Base-by-base conservation (phyloP, 2,329 filamentous ascomycete species). In the Tolypocladium tropicale region DNA sequence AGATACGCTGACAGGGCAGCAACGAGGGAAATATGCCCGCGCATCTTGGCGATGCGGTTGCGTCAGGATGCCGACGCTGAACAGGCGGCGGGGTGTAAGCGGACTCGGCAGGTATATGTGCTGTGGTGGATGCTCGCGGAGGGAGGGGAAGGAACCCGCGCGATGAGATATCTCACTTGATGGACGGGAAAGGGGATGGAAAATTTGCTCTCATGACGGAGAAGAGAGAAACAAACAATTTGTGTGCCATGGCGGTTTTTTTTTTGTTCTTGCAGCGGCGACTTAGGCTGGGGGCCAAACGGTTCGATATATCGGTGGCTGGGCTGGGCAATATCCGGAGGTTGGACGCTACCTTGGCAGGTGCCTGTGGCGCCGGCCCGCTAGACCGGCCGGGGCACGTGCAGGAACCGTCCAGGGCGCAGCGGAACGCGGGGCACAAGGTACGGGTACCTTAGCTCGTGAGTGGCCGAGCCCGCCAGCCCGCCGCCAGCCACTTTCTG, bases 1-100 rank as follows among this genome's bases (percentile, higher is more conserved):
- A 66, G 58, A 54, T 61, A 64, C 46, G 64, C 62, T 23, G 67
- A 62, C 36, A 72, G 64, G 48, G 65, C 64, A 58, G 70, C 56
- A 53, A 69, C 55, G 34, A 72, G 43, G 32, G 65, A 59, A 51
- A 67, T 54, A 33, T 60, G 62, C 49, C 61, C 60, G 46, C 66
- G 70, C 70, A 72, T 72, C 54, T 62, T 64, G 64, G 54, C 16
- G 50, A 56, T 53, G 56, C 51, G 59, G 53, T 55, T 60, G 58
- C 39, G 54, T 57, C 56, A 49, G 56, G 55, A 25, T 53, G 48
- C 34, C 36, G 18, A 30, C 28, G 46, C 30, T 12, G 46, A 18
- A 18, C 4, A 49, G 16, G 46, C 18, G 9, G 14, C 28, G 30
- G 28, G 9, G 46, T 16, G 28, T 16, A 32, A 12, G 28, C 46